Evolutionary conservation across 345 rosid species (phyloP).

Genomic region (Litchi chinensis): DNA sequence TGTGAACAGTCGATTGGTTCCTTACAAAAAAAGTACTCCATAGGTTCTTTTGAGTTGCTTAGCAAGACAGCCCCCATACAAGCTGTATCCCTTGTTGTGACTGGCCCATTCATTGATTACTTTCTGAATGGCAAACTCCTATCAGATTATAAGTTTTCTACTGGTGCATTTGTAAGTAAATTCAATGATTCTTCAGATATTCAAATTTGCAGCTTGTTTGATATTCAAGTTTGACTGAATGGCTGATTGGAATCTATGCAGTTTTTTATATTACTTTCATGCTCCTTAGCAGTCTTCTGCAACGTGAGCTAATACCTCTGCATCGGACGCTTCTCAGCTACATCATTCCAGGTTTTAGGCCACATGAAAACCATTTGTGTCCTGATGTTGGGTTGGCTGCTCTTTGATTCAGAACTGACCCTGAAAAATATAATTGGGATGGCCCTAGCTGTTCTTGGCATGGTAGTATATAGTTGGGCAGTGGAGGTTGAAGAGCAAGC

Average conservation of each 20-base stretch:
- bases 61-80: conserved; percentile 98
- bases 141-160: conserved; percentile 61
- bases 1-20: conserved; percentile 80
- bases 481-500: conserved; percentile 28
- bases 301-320: conserved; percentile 55
- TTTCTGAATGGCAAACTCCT: conserved; percentile 60
- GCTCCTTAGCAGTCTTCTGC: conserved; percentile 50
- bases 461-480: conserved; percentile 44
- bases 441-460: conserved; percentile 42
- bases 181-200: not conserved
- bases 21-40: conserved; percentile 81
- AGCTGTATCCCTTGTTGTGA: conserved; percentile 76
- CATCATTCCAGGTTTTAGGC: conserved; percentile 52
- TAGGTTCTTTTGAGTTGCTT: conserved; percentile 92
- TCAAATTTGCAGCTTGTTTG: not conserved
- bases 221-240: not conserved
- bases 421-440: conserved; percentile 45
- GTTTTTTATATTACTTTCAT: conserved; percentile 44
- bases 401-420: conserved; percentile 45
- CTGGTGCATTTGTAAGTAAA: conserved; percentile 69
- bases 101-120: conserved; percentile 88
- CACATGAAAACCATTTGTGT: conserved; percentile 57
- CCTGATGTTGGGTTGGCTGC: conserved; percentile 40
- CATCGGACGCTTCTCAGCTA: conserved; percentile 52
- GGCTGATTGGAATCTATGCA: conserved; percentile 21